Evolutionary conservation across 1,284 basidiomycete genomes (phyloP), one percentile per base, ranked within the genome.

Genomic region (Moesziomyces aphidis): DNA sequence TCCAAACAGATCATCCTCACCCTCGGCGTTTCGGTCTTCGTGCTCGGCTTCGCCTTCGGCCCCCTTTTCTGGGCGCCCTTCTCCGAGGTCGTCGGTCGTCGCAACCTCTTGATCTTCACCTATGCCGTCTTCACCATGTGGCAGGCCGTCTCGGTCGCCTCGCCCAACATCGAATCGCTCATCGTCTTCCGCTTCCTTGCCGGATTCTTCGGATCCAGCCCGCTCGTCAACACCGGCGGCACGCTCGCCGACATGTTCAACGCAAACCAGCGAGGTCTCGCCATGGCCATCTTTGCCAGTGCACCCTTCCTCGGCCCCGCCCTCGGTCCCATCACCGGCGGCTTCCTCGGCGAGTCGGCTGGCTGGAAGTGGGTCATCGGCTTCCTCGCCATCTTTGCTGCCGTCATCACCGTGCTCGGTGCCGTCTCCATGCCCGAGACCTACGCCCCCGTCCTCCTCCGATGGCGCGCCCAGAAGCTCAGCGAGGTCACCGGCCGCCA

Each of bases 401-500:
- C 87, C 21, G 71, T 86, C 21, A 87, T 87, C 72, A 86, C 87
- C 62, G 19, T 90, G 10, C 53, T 88, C 23, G 89, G 91, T 60
- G 57, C 91, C 39, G 87, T 94, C 64, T 89, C 90, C 3, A 83
- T 95, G 0, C 91, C 92, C 0, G 93, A 95, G 86, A 93, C 93
- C 3, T 83, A 83, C 34, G 81, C 81, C 0, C 81, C 83, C 13
- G 66, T 76, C 6, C 61, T 85, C 8, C 78, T 85, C 1, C 64
- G 75, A 48, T 56, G 59, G 58, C 63, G 83, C 10, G 81, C 81
- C 21, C 58, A 63, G 52, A 72, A 65, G 52, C 63, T 84, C 1
- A 44, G 48, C 42, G 58, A 81, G 59, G 66, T 65, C 24, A 83
- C 82, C 24, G 83, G 83, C 4, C 57, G 77, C 23, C 47, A 74